phyloP scores from a whole-genome alignment of 2,329 filamentous ascomycete genomes.

The Trichoderma sp. region DNA sequence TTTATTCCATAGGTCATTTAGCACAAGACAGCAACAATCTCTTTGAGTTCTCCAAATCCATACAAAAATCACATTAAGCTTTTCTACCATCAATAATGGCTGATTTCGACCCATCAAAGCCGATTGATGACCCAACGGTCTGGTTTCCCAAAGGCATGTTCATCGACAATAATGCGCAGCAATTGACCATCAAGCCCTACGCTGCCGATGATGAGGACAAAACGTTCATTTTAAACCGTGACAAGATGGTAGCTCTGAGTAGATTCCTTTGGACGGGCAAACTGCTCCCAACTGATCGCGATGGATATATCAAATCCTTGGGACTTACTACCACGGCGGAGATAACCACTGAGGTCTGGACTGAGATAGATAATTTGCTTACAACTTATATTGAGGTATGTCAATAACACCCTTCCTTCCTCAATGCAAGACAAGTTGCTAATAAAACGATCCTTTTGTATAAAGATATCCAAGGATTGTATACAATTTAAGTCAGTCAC shows the following conservation, averaged over 20 bases:
- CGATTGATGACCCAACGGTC: background rate
- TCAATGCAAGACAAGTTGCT: background rate
- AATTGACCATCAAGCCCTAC: background rate
- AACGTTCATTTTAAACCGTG: background rate
- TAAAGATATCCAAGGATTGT: background rate
- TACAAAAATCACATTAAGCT: background rate
- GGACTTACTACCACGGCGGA: background rate
- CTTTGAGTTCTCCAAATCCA: background rate
- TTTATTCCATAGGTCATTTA: background rate
- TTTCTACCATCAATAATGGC: background rate
- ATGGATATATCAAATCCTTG: background rate
- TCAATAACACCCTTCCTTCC: background rate
- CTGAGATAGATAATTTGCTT: background rate
- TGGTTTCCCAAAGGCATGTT: background rate
- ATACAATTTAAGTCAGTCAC: background rate
- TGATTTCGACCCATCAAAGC: background rate
- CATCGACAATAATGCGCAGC: background rate
- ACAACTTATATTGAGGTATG: background rate
- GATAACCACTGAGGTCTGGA: background rate
- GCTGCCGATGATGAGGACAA: background rate
- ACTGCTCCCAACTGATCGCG: background rate
- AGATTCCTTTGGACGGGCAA: constrained; percentile 6
- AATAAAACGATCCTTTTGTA: background rate
- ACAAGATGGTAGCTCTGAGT: background rate
- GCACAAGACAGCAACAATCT: background rate